A percentile compares a stretch with the other conserved stretches of the same genome.
phyloP scores from a whole-genome alignment of 176 grass and related monocot species.

The Ensete ventricosum region DNA sequence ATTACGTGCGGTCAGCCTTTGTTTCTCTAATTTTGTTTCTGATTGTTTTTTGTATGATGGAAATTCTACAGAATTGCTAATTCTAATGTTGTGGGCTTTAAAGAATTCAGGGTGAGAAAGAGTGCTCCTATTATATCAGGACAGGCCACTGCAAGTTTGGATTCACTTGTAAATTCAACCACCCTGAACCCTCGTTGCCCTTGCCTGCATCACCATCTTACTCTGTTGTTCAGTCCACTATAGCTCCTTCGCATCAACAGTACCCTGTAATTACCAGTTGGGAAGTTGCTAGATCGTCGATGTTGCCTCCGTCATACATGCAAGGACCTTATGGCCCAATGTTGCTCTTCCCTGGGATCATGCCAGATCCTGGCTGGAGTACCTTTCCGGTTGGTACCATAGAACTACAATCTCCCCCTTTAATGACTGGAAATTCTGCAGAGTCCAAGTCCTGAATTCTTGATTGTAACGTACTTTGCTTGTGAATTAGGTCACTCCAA shows the following conservation, averaged over 20 bases:
- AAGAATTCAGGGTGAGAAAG: slow-evolving; percentile 72
- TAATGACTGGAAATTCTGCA: background rate
- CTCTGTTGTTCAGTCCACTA: slow-evolving; percentile 32
- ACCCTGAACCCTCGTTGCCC: slow-evolving; percentile 32
- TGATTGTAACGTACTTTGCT: background rate
- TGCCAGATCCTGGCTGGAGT: slow-evolving; percentile 71
- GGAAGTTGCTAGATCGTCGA: slow-evolving; percentile 55
- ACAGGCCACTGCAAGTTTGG: slow-evolving; percentile 87
- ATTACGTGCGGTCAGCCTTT: slow-evolving; percentile 39
- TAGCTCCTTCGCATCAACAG: slow-evolving; percentile 42
- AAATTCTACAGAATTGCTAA: background rate
- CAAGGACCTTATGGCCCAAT: slow-evolving; percentile 62
- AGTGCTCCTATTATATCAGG: slow-evolving; percentile 76
- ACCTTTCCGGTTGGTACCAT: slow-evolving; percentile 51
- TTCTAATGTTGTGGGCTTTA: background rate
- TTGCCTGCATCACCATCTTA: slow-evolving; percentile 34
- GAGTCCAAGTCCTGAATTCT: too few relatives aligned
- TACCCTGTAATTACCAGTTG: slow-evolving; percentile 48
- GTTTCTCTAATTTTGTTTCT: background rate
- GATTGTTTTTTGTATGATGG: slow-evolving; percentile 1
- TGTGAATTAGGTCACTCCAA: slow-evolving; percentile 35
- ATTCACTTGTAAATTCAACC: slow-evolving; percentile 74
- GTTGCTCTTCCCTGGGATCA: slow-evolving; percentile 50
- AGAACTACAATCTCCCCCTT: background rate
- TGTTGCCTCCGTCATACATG: slow-evolving; percentile 25